A percentile compares a stretch with the other conserved stretches of the same genome.
Evolutionary conservation across 305 asterid genomes (phyloP).

Genomic region (Euphrasia arctica): DNA sequence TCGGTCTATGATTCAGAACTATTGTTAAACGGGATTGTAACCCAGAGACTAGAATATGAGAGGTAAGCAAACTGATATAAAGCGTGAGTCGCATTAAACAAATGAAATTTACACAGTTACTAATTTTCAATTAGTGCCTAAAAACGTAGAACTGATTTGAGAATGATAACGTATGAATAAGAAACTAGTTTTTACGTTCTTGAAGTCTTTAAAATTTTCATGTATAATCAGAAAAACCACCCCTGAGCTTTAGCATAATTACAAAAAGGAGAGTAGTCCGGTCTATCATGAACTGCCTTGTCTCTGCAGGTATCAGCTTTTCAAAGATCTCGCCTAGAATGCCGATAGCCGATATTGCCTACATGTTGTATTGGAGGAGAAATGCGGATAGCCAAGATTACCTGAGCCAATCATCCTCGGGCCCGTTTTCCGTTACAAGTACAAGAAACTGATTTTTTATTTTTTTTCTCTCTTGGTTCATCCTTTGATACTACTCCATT

Average conservation of each 20-base stretch:
- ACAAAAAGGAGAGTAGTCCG: background rate
- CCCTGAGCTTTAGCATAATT: background rate
- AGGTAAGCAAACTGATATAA: conserved; percentile 40
- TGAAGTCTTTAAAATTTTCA: conserved; percentile 4
- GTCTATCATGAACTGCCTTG: conserved; percentile 1
- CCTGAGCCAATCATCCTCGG: background rate
- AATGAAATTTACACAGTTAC: background rate
- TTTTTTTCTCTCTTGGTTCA: background rate
- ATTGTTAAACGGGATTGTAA: conserved; percentile 71
- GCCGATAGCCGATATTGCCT: background rate
- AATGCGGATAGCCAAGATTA: background rate
- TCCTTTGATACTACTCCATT: background rate
- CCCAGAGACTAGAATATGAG: conserved; percentile 61
- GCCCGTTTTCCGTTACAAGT: conserved; percentile 1
- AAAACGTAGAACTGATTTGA: conserved; percentile 17
- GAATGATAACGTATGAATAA: conserved; percentile 11
- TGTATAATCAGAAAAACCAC: background rate
- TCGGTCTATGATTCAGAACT: conserved; percentile 69
- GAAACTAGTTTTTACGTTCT: background rate
- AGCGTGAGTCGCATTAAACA: background rate
- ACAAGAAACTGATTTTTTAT: background rate
- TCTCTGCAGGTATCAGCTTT: conserved; percentile 38
- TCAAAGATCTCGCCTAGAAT: conserved; percentile 26
- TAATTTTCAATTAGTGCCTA: background rate
- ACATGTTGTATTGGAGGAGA: conserved; percentile 8